phyloP scores from a whole-genome alignment of 495 filamentous ascomycete genomes.

The Tuber brumale region DNA sequence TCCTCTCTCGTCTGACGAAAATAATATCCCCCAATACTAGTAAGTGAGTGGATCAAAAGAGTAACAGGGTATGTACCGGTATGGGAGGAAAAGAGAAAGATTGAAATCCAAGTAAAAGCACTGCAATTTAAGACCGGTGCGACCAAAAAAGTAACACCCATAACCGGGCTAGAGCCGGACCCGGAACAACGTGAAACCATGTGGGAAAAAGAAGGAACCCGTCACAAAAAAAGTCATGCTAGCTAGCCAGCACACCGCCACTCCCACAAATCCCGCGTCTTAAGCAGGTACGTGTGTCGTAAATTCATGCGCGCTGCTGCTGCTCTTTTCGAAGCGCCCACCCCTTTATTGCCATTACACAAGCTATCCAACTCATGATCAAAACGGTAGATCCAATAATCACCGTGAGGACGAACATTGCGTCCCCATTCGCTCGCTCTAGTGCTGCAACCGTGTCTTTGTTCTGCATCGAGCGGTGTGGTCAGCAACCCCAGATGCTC shows the following conservation, averaged over 20 bases:
- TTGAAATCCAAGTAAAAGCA: neutral
- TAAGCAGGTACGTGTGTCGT: neutral
- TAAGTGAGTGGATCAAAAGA: neutral
- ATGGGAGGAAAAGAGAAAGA: neutral
- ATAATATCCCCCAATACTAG: neutral
- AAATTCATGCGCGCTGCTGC: neutral
- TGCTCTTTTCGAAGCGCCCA: slow-evolving; percentile 68
- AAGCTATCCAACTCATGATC: slow-evolving; percentile 75
- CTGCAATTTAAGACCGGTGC: neutral
- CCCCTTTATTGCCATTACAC: slow-evolving; percentile 78
- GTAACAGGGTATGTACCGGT: neutral
- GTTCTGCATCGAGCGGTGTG: slow-evolving; percentile 46
- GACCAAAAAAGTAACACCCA: neutral
- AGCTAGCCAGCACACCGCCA: neutral
- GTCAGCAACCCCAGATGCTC: slow-evolving; percentile 24
- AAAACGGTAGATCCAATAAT: slow-evolving; percentile 76
- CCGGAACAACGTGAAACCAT: neutral
- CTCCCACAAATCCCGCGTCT: neutral
- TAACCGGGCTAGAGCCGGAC: neutral
- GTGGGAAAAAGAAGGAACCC: neutral
- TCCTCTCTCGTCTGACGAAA: neutral
- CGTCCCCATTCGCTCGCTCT: slow-evolving; percentile 65
- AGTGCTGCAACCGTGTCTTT: slow-evolving; percentile 69
- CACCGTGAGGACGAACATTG: slow-evolving; percentile 92
- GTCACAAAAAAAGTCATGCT: neutral